Evolutionary conservation across 352 stramenopile species (phyloP), one percentile per base, ranked within the genome.

Genomic region (Globisporangium splendens): DNA sequence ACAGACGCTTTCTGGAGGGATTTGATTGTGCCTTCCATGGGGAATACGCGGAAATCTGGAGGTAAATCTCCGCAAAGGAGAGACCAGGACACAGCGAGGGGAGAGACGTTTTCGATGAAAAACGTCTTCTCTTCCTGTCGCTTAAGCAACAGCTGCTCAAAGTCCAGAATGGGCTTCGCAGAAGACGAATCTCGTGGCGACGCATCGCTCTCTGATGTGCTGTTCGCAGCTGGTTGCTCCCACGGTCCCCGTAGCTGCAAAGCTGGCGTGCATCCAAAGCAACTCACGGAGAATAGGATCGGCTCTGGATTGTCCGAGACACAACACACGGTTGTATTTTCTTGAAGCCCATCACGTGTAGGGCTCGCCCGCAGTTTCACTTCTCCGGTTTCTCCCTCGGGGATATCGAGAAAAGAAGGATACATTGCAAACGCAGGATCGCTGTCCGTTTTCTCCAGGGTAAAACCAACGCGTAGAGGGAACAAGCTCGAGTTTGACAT

Each of bases 351-450:
- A 24, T 86, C 72, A 5, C 65, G 55, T 7, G 63, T 59, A 6
- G 95, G 94, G 51, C 95, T 93, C 0, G 94, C 90, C 89, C 91
- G 98, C n/a, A 98, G 72, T 51, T 72, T 68, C 12, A 98, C 66
- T 62, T 98, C 92, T 42, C 72, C 79, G 2, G 95, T 98, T 48
- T 98, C 95, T 0, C 88, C 90, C 52, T 96, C 79, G 20, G 69
- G 69, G 0, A 98, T 62, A n/a, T 89, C 73, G 0, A 98, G 42
- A 12, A 49, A 63, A 24, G 66, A 43, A 15, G 93, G 94, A 24
- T 91, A 83, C 2, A 96, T 66, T 14, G 66, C 68, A 63, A 98
- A 98, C 6, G 68, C 63, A 0, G 49, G 53, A 4, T 61, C 47
- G 1, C 49, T 60, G 11, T 72, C 42, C 7, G 51, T 59, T 15